phyloP scores from a whole-genome alignment of 2,329 filamentous ascomycete genomes.

The Paraphaeosphaeria minitans region DNA sequence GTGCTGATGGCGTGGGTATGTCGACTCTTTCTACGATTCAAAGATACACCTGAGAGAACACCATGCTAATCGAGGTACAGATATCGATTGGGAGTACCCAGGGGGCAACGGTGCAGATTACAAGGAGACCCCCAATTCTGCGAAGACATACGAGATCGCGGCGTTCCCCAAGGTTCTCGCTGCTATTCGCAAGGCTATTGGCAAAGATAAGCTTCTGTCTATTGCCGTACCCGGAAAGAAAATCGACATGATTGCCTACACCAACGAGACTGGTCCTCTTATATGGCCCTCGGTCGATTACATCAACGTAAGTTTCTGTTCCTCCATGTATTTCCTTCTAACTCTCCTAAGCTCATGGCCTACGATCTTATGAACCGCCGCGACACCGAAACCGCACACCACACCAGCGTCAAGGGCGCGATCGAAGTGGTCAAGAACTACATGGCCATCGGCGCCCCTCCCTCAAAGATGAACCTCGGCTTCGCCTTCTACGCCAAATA shows the following conservation, averaged over 20 bases:
- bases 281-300: slow-evolving; percentile 68
- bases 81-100: slow-evolving; percentile 71
- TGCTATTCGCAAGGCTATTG: slow-evolving; percentile 63
- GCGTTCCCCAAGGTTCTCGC: slow-evolving; percentile 66
- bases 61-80: slow-evolving; percentile 33
- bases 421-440: slow-evolving; percentile 63
- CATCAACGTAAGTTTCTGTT: slow-evolving; percentile 55
- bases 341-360: slow-evolving; percentile 60
- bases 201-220: slow-evolving; percentile 64
- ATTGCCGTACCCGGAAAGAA: slow-evolving; percentile 68
- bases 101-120: slow-evolving; percentile 73
- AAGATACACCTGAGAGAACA: background rate
- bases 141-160: slow-evolving; percentile 64
- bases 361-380: slow-evolving; percentile 76
- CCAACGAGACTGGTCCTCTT: slow-evolving; percentile 58
- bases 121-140: slow-evolving; percentile 63
- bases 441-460: slow-evolving; percentile 59
- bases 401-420: slow-evolving; percentile 65
- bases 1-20: slow-evolving; percentile 68
- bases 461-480: slow-evolving; percentile 66
- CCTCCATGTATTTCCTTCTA: background rate
- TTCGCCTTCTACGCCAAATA: slow-evolving; percentile 74
- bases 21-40: slow-evolving; percentile 9
- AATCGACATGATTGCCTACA: slow-evolving; percentile 72
- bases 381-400: slow-evolving; percentile 67